Evolutionary conservation across 2,329 filamentous ascomycete species (phyloP).

Genomic region (Bimuria novae-zelandiae): DNA sequence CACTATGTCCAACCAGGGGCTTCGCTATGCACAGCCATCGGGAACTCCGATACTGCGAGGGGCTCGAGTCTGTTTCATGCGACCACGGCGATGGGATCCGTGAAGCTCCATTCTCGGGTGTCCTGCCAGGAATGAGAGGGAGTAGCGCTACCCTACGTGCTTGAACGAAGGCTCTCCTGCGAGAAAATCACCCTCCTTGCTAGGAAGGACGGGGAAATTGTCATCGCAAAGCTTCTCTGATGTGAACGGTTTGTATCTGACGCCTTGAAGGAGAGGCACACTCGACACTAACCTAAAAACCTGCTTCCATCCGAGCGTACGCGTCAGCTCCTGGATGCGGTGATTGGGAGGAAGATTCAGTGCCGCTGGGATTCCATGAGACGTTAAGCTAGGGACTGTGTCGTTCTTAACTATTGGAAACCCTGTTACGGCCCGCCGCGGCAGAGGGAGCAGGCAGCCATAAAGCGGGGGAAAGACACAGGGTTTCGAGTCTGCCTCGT

Average conservation of each 20-base stretch:
- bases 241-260: neutral
- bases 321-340: neutral
- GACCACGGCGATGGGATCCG: too few species aligned
- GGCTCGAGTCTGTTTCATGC: neutral
- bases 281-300: neutral
- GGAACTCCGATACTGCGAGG: neutral
- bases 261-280: neutral
- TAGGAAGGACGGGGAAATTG: neutral
- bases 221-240: neutral
- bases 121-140: neutral
- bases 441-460: neutral
- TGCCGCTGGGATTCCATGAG: neutral
- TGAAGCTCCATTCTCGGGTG: neutral
- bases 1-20: neutral
- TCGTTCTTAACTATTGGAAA: neutral
- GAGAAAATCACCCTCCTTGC: neutral
- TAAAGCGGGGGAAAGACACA: neutral
- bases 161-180: neutral
- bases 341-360: neutral
- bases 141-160: neutral
- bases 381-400: neutral
- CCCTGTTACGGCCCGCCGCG: neutral
- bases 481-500: neutral
- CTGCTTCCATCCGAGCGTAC: neutral
- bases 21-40: neutral